Evolutionary conservation across 257 asterid genomes (phyloP), one percentile per base, ranked within the genome.

Genomic region (Capsicum baccatum): DNA sequence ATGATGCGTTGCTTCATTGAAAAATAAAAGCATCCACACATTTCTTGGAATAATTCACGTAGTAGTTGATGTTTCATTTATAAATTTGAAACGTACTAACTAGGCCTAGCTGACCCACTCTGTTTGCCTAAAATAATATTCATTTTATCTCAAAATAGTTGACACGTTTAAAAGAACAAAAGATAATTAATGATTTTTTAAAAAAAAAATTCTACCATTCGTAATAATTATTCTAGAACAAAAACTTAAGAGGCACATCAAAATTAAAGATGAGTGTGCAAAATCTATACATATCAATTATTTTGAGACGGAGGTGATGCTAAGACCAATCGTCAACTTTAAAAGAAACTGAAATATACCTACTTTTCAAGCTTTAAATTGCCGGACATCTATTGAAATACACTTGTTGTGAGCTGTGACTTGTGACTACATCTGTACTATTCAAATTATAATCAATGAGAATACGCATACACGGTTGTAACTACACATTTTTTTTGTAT

Each of bases 331-430:
- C 8, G 6, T 47, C 80, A 19, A 19, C 39, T 73, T 5, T 73
- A 48, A 26, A 26, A 26, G 44, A 48, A 74, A 4, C 48, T 12
- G 80, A 48, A 50, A 11, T 48, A 1, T 74, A 74, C 60, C 80
- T 74, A 48, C 80, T 48, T 74, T 26, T 50, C 80, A 48, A 74
- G 8, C 44, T 74, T 74, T 50, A 6, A 48, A 48, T 74, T 48
- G 19, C 44, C n/a, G 11, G 48, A 48, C 12, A 17, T 19, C 16
- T 47, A 33, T 47, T 6, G n/a, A 68, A 42, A 67, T 35, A 8
- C 52, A 15, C 14, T 37, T 68, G 26, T 35, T 10, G 15, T 35
- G 1, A 9, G 2, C 13, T 66, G 70, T 57, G 5, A 59, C n/a
- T 26, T 66, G 70, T 57, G 5, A 59, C n/a, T 59, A 10, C 11